Percentiles rank a stretch among this genome's conserved stretches.
Evolutionary conservation across 306 rosid species (phyloP).

Genomic region (Styphnolobium japonicum): DNA sequence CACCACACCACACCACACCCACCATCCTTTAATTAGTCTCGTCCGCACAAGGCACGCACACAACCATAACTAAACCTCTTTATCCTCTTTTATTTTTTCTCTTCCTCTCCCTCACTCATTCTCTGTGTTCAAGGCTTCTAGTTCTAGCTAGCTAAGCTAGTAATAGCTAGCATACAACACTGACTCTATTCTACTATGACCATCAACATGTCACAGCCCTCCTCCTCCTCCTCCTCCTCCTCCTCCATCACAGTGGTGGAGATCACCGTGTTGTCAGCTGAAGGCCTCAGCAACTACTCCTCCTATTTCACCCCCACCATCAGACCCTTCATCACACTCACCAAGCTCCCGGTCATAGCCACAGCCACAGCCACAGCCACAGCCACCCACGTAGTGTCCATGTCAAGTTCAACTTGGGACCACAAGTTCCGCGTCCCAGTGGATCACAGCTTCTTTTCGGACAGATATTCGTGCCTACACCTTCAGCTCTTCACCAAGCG

Average conservation of each 20-base stretch:
- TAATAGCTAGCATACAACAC: neutral
- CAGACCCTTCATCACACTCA: conserved; percentile 52
- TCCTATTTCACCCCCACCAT: conserved; percentile 21
- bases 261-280: conserved; percentile 45
- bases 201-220: neutral
- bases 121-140: neutral
- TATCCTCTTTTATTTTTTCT: neutral
- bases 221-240: neutral
- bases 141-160: neutral
- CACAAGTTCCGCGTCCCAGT: conserved; percentile 47
- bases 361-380: neutral
- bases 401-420: conserved; percentile 45
- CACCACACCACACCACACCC: neutral
- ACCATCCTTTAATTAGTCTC: neutral
- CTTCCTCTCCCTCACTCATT: neutral
- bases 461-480: conserved; percentile 34
- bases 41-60: too few relatives aligned
- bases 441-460: conserved; percentile 45
- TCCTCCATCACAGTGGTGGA: conserved; percentile 29
- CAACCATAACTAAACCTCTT: too few relatives aligned
- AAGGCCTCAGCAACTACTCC: conserved; percentile 39
- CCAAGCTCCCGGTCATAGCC: conserved; percentile 29
- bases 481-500: conserved; percentile 51
- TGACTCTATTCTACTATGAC: neutral
- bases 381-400: neutral